Percentiles rank a stretch among this genome's conserved stretches.
These are phyloP conservation scores for Fraxinus pennsylvanica DNA, from an alignment of 257 asterid species.

Conservation along the genomic window DNA sequence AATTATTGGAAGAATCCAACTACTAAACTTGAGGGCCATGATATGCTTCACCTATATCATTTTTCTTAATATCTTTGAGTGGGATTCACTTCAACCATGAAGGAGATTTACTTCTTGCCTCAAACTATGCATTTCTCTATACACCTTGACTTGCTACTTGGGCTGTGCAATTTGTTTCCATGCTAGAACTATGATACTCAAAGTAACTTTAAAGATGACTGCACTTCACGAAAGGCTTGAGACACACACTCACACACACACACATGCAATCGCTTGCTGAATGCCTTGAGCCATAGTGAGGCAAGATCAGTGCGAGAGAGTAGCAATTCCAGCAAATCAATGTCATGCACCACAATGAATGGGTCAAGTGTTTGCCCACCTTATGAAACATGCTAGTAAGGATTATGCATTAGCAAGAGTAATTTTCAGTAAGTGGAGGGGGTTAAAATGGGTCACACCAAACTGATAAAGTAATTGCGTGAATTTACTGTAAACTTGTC, in stretches of 20 bases:
- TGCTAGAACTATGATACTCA: not conserved
- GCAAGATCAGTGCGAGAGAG: not conserved
- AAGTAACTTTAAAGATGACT: not conserved
- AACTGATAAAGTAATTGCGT: not conserved
- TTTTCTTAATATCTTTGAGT: not conserved
- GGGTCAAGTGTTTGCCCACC: not conserved
- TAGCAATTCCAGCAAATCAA: not conserved
- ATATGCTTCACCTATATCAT: not conserved
- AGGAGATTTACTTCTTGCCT: not conserved
- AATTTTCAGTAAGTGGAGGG: not conserved
- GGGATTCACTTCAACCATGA: not conserved
- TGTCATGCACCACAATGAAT: not conserved
- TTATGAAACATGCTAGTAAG: not conserved
- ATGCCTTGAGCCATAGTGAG: not conserved
- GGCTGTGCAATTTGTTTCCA: not conserved
- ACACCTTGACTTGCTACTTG: not conserved
- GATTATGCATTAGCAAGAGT: not conserved
- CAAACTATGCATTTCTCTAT: not conserved
- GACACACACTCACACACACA: not conserved
- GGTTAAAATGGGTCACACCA: not conserved
- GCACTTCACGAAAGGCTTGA: not conserved
- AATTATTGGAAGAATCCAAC: not conserved
- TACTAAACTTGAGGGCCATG: not conserved
- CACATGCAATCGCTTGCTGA: slow-evolving; percentile 1
- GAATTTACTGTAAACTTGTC: not conserved